phyloP scores from a whole-genome alignment of 1,284 basidiomycete genomes.

The Cystobasidium slooffiae region DNA sequence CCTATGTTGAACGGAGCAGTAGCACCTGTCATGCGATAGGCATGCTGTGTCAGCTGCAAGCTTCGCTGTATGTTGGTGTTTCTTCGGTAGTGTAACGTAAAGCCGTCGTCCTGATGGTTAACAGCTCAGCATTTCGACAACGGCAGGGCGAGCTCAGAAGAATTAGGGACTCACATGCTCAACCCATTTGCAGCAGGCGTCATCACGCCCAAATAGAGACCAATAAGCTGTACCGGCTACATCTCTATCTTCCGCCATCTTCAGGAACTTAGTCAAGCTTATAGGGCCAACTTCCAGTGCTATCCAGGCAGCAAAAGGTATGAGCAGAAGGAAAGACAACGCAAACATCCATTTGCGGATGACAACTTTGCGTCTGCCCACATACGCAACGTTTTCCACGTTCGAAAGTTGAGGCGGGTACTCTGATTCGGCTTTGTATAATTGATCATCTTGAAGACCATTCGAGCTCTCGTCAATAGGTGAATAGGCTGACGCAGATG shows the following conservation, averaged over 20 bases:
- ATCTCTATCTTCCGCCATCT: constrained; percentile 23
- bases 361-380: constrained; percentile 11
- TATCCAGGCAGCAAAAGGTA: constrained; percentile 34
- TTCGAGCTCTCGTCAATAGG: constrained; percentile 2
- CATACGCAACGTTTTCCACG: background rate
- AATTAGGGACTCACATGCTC: constrained; percentile 40
- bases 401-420: constrained; percentile 1
- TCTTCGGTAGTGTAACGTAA: constrained; percentile 40
- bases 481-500: constrained; percentile 4
- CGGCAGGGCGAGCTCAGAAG: background rate
- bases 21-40: constrained; percentile 34
- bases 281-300: constrained; percentile 38
- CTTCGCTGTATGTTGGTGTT: constrained; percentile 1
- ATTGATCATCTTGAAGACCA: background rate
- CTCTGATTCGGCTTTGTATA: background rate
- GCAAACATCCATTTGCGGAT: constrained; percentile 44
- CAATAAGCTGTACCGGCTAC: constrained; percentile 49
- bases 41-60: constrained; percentile 38
- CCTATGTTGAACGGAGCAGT: constrained; percentile 15
- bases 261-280: constrained; percentile 22
- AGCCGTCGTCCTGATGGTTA: constrained; percentile 37
- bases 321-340: constrained; percentile 37
- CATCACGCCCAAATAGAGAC: constrained; percentile 51
- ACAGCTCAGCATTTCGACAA: background rate
- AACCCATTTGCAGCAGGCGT: constrained; percentile 44